A percentile compares a stretch with the other conserved stretches of the same genome.
Conservation (phyloP, 148 eudicot species). For the Persicaria tinctoria region DNA sequence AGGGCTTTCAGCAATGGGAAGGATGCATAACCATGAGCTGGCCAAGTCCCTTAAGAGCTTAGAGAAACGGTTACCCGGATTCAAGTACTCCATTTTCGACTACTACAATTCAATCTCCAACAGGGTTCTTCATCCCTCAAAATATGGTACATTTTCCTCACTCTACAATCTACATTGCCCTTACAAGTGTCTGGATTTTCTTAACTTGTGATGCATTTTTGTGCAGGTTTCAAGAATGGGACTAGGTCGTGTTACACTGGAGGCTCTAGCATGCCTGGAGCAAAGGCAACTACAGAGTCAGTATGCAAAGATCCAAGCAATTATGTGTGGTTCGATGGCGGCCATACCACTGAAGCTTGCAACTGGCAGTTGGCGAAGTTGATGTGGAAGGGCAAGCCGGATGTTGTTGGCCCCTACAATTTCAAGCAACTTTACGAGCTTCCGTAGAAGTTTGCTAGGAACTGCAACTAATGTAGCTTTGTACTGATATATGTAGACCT, state of each 20-base stretch:
- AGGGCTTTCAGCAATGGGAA: constrained; percentile 7
- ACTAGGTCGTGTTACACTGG: constrained; percentile 11
- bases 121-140: constrained; percentile 15
- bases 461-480: no score
- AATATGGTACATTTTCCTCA: constrained; percentile 13
- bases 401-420: constrained; percentile 11
- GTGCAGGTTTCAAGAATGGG: constrained; percentile 13
- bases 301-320: constrained; percentile 16
- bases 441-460: background rate
- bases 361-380: constrained; percentile 16
- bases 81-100: constrained; percentile 21
- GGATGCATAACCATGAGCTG: constrained; percentile 10
- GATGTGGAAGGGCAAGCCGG: constrained; percentile 18
- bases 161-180: no score
- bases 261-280: constrained; percentile 1
- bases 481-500: no score
- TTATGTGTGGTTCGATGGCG: constrained; percentile 21
- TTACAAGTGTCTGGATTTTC: background rate
- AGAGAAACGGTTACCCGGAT: constrained; percentile 13
- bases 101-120: constrained; percentile 16
- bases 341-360: constrained; percentile 17
- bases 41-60: background rate
- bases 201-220: background rate
- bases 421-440: constrained; percentile 13
- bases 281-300: background rate